Evolutionary conservation across 805 yeast species (phyloP), one percentile per base, ranked within the genome.

Genomic region (Groenewaldozyma salmanticensis): DNA sequence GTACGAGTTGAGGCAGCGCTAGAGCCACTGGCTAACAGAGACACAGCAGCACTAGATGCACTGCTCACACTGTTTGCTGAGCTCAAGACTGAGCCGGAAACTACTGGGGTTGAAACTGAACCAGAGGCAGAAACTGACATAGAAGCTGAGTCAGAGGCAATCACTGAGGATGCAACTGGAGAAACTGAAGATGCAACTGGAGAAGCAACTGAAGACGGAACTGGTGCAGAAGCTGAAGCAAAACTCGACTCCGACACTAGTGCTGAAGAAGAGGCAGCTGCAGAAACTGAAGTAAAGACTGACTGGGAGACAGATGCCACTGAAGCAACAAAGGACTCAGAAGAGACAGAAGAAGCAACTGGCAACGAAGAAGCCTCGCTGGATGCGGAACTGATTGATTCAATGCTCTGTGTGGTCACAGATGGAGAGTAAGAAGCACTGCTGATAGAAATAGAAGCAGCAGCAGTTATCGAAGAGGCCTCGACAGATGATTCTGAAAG

Each of bases 161-260:
- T 19, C n/a, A 36, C 39, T 5, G 33, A 16, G 18, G 27, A 11
- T n/a, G 35, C 15, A 18, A 19, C 38, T 24, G 45, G 40, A 35
- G 31, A 16, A 7, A 40, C 32, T 13, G 46, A 34, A 13, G 34
- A 15, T 9, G 33, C 7, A 11, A 9, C 21, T 5, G 20, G 21
- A 4, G 42, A 27, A 27, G 42, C 21, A n/a, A 7, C 35, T 5
- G 35, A 32, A 27, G 39, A 27, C 34, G 37, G 36, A n/a, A 16
- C 27, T 17, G 32, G 44, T 35, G 48, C 46, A 35, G 52, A 11
- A n/a, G 15, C 33, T 15, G 47, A 37, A 39, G 27, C 33, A 15
- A 36, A n/a, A 29, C 29, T 21, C 27, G 37, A 19, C 5, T 9
- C 38, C 13, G 48, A 21, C 5, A 39, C 15, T 31, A 27, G 17